phyloP scores from a whole-genome alignment of 805 yeast species.

The Yamadazyma takamatsuzukensis region DNA sequence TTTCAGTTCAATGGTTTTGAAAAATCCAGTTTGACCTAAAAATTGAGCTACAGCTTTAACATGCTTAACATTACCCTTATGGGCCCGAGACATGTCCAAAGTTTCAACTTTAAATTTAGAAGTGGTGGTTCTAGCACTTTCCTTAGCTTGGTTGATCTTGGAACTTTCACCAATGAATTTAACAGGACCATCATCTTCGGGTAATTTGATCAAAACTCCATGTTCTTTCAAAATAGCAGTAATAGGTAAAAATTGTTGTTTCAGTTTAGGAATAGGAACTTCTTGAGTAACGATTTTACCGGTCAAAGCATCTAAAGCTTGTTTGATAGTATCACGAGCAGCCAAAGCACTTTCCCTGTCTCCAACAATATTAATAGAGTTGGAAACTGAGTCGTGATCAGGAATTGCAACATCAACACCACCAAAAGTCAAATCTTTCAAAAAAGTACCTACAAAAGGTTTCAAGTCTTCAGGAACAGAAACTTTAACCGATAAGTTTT shows the following conservation, averaged over 20 bases:
- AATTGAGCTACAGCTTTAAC: constrained; percentile 72
- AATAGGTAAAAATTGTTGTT: constrained; percentile 67
- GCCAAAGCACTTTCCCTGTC: constrained; percentile 60
- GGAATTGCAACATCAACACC: constrained; percentile 34
- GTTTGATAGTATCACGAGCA: constrained; percentile 51
- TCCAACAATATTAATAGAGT: constrained; percentile 57
- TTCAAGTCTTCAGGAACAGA: constrained; percentile 40
- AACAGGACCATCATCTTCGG: constrained; percentile 48
- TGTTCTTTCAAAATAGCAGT: constrained; percentile 49
- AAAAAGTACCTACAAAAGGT: constrained; percentile 41
- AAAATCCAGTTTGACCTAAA: constrained; percentile 50
- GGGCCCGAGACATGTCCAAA: constrained; percentile 85
- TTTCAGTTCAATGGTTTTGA: constrained; percentile 37
- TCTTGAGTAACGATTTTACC: constrained; percentile 47
- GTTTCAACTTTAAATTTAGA: constrained; percentile 57
- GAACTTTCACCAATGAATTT: constrained; percentile 58
- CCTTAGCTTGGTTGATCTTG: constrained; percentile 59
- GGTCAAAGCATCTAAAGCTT: constrained; percentile 42
- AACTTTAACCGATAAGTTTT: constrained; percentile 48
- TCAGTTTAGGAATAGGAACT: constrained; percentile 60
- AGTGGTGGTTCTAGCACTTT: constrained; percentile 57
- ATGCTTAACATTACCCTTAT: constrained; percentile 72
- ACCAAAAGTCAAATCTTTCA: constrained; percentile 20
- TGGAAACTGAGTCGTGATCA: constrained; percentile 31
- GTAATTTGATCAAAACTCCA: constrained; percentile 56